Evolutionary conservation across 2,329 filamentous ascomycete genomes (phyloP), one percentile per base, ranked within the genome.

Genomic region (Aschersonia sp.): DNA sequence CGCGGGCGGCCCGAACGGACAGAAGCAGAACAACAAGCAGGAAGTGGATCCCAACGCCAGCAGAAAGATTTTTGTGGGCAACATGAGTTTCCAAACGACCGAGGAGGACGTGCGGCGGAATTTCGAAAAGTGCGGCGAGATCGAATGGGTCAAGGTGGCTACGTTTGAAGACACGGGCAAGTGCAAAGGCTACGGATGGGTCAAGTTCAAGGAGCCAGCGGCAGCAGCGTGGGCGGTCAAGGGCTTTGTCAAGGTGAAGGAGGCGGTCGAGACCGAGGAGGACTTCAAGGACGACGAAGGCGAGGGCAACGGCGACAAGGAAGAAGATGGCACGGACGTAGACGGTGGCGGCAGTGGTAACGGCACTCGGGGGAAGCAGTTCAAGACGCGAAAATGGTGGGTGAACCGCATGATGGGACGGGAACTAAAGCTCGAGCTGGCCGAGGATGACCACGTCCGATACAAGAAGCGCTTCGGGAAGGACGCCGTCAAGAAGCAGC

Each of bases 141-240:
- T 97, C 52, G 78, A 82, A 47, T 85, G 85, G 68, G 76, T 87
- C 53, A 90, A 94, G 67, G 72, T 97, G 55, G 92, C 92, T 3
- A 95, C 89, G 0, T 98, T 98, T 60, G 87, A 97, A 64, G 94
- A 98, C 63, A 83, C 83, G 22, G 92, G 92, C 42, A 98, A 97
- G 69, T 98, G 92, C 71, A 97, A 97, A 69, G 94, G 92, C 14
- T 98, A 84, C 67, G 92, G 83, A 5, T 98, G 92, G 89, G 80
- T 98, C 51, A 86, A 86, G 52, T 98, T 97, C 65, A 81, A 83
- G 60, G 81, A 88, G 46, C 60, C 89, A 9, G 80, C 85, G 49
- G 77, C 83, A 0, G 87, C 87, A 0, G 78, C 81, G 45, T 67
- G 65, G 62, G 68, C 68, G 0, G 87, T 94, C 54, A 82, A 81